Evolutionary conservation across 495 filamentous ascomycete genomes (phyloP).

Genomic region (Talaromyces adpressus): DNA sequence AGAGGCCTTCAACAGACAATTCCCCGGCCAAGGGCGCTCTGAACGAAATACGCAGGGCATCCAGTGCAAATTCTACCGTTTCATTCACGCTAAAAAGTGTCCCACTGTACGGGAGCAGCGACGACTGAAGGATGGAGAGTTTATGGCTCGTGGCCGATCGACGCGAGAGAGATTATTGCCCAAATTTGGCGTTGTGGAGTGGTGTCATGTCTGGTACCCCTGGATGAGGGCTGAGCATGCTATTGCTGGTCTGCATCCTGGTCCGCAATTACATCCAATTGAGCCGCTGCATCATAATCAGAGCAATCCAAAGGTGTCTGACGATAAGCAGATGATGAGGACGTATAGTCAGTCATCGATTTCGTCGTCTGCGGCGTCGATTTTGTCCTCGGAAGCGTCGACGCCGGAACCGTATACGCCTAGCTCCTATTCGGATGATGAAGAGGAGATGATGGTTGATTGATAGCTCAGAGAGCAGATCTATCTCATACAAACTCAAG

Average conservation of each 20-base stretch:
- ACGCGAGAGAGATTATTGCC: slow-evolving; percentile 13
- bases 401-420: slow-evolving; percentile 4
- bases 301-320: not conserved
- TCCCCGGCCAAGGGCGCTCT: slow-evolving; percentile 30
- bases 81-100: slow-evolving; percentile 42
- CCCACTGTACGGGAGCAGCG: slow-evolving; percentile 38
- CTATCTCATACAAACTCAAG: not conserved
- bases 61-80: slow-evolving; percentile 50
- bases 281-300: not conserved
- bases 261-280: not conserved
- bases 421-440: slow-evolving; percentile 5
- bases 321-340: not conserved
- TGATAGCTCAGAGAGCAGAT: not conserved
- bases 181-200: slow-evolving; percentile 32
- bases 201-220: slow-evolving; percentile 35
- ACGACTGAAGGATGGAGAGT: slow-evolving; percentile 39
- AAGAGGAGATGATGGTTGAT: not conserved
- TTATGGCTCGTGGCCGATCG: slow-evolving; percentile 16
- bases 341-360: slow-evolving; percentile 4
- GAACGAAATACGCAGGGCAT: slow-evolving; percentile 42
- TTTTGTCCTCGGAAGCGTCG: slow-evolving; percentile 5
- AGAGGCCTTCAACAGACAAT: slow-evolving; percentile 43
- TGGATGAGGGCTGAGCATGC: slow-evolving; percentile 31
- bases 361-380: not conserved
- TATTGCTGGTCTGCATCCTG: slow-evolving; percentile 5